These are phyloP conservation scores for Mollisia scopiformis DNA, from an alignment of 2,329 filamentous ascomycete species.

Conservation along the genomic window DNA sequence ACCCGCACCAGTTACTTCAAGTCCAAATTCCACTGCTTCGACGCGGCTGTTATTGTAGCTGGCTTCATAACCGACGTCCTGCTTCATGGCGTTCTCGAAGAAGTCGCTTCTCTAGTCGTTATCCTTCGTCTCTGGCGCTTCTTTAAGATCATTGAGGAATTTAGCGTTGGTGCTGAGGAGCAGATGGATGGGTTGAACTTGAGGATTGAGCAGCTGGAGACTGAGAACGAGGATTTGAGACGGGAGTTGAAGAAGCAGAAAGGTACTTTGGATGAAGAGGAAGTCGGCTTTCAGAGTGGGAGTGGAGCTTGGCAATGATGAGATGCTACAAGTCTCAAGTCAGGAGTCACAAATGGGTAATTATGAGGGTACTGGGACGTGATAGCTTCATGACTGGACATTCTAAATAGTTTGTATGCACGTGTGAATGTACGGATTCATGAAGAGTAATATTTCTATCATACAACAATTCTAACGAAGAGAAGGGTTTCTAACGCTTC, in stretches of 20 bases:
- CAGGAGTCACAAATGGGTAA: not conserved
- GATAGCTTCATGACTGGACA: not conserved
- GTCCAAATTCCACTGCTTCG: slow-evolving; percentile 65
- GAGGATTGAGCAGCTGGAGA: slow-evolving; percentile 54
- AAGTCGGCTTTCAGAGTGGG: not conserved
- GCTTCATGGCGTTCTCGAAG: slow-evolving; percentile 60
- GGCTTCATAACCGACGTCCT: slow-evolving; percentile 66
- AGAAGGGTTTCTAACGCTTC: slow-evolving; percentile 29
- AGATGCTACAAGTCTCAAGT: not conserved
- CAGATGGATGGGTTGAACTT: slow-evolving; percentile 60
- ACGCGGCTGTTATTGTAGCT: slow-evolving; percentile 62
- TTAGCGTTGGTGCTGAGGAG: slow-evolving; percentile 64
- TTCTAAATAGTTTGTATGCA: not conserved
- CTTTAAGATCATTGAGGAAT: slow-evolving; percentile 72
- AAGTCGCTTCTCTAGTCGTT: slow-evolving; percentile 68
- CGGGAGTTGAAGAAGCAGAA: slow-evolving; percentile 39
- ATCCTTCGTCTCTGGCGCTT: slow-evolving; percentile 69
- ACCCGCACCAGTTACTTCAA: slow-evolving; percentile 52
- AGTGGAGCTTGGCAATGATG: not conserved
- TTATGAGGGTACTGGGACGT: not conserved
- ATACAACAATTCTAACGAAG: slow-evolving; percentile 31
- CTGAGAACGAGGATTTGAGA: slow-evolving; percentile 52
- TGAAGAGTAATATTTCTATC: slow-evolving; percentile 25
- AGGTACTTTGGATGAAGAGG: slow-evolving; percentile 20
- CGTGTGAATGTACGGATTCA: slow-evolving; percentile 2